Evolutionary conservation across 805 yeast species (phyloP).

Genomic region (Metschnikowia vanudenii): DNA sequence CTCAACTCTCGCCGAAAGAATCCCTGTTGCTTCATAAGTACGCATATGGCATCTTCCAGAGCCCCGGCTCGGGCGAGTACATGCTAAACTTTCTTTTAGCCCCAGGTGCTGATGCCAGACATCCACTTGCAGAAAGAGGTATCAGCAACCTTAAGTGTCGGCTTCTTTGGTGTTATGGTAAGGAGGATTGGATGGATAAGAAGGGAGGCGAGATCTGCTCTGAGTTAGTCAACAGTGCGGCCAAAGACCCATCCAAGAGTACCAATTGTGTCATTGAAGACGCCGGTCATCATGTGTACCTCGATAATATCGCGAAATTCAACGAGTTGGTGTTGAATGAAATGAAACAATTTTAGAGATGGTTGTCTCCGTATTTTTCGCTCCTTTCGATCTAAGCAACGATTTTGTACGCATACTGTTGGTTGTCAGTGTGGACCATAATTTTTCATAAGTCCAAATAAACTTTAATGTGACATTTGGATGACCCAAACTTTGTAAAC

Average conservation of each 20-base stretch:
- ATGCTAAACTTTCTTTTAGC: slow-evolving; percentile 78
- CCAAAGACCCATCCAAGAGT: slow-evolving; percentile 20
- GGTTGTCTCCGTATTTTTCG: no score
- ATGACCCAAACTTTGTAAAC: no score
- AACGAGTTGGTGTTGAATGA: slow-evolving; percentile 51
- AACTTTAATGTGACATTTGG: no score
- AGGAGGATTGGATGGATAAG: slow-evolving; percentile 61
- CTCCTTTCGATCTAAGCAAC: no score
- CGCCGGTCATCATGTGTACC: slow-evolving; percentile 77
- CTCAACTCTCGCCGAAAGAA: slow-evolving; percentile 49
- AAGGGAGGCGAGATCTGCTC: slow-evolving; percentile 47
- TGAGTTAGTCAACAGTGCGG: slow-evolving; percentile 27
- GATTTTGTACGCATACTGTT: no score
- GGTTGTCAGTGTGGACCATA: no score
- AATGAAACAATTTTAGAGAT: slow-evolving; percentile 35
- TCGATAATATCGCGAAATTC: slow-evolving; percentile 60
- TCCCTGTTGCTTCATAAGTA: slow-evolving; percentile 66
- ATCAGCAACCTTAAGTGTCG: slow-evolving; percentile 56
- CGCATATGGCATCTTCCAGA: slow-evolving; percentile 79
- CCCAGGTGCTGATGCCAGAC: slow-evolving; percentile 88
- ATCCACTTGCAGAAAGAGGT: slow-evolving; percentile 57
- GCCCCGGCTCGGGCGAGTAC: slow-evolving; percentile 91
- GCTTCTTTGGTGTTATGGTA: slow-evolving; percentile 84
- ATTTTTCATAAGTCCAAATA: no score
- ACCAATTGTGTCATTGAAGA: slow-evolving; percentile 45